Evolutionary conservation across 805 yeast species (phyloP).

Genomic region (Blastobotrys terrestris): DNA sequence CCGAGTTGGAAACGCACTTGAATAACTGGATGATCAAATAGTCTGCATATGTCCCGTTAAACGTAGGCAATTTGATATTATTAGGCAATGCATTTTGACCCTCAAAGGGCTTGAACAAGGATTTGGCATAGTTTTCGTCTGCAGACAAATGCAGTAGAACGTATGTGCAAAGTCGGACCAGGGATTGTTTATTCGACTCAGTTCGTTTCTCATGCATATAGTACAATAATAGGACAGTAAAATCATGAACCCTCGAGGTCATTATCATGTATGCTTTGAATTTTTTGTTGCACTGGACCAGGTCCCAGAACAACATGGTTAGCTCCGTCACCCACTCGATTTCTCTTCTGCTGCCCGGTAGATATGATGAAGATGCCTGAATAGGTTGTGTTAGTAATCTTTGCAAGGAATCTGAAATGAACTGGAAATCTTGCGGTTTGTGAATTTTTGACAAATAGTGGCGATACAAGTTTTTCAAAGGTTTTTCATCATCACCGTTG

Average conservation of each 20-base stretch:
- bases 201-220: slow-evolving; percentile 48
- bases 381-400: slow-evolving; percentile 33
- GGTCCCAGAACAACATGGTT: slow-evolving; percentile 67
- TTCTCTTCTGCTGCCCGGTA: slow-evolving; percentile 25
- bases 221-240: slow-evolving; percentile 49
- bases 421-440: slow-evolving; percentile 30
- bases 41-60: slow-evolving; percentile 28
- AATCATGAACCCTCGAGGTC: slow-evolving; percentile 45
- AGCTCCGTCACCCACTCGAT: slow-evolving; percentile 48
- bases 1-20: slow-evolving; percentile 16
- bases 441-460: slow-evolving; percentile 31
- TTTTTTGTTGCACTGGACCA: slow-evolving; percentile 62
- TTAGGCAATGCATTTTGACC: slow-evolving; percentile 25
- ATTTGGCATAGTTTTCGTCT: slow-evolving; percentile 21
- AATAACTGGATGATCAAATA: slow-evolving; percentile 23
- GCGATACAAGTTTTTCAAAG: slow-evolving; percentile 26
- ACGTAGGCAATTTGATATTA: slow-evolving; percentile 20
- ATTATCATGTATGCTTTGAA: slow-evolving; percentile 33
- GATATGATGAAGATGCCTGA: slow-evolving; percentile 31
- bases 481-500: not conserved
- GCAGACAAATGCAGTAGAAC: slow-evolving; percentile 27
- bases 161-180: slow-evolving; percentile 30
- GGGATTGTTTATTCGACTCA: slow-evolving; percentile 20
- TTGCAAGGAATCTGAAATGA: slow-evolving; percentile 26
- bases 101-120: slow-evolving; percentile 22